Base-by-base conservation (phyloP, 2,329 filamentous ascomycete genomes). In the Trichoderma aggressivum region DNA sequence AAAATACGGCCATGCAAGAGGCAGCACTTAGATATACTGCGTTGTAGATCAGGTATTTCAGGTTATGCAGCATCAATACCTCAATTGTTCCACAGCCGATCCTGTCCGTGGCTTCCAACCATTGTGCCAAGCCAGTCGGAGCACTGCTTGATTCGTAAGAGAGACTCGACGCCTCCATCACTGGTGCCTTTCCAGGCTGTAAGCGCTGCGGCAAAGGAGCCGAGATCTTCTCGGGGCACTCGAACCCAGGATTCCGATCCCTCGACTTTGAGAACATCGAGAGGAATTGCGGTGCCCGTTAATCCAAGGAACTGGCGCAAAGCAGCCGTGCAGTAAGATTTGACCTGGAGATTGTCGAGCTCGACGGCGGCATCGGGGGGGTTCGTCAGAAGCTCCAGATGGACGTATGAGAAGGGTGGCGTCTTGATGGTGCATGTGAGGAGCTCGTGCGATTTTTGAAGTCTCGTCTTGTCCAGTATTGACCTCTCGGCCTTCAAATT, bases 291-390 rank as follows among this genome's bases (percentile, higher is more conserved):
- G 2, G 85, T 81, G 12, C 93, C 93, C 0, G 88, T 89, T 21
- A 88, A 81, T 24, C 93, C 93, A 1, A 95, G 86, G 75, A 92
- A 94, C 73, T 91, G 87, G 1, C 83, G 84, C 8, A 95, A 82
- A 0, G 92, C 90, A 1, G 86, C 80, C 2, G 86, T 88, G 74
- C 92, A 87, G 76, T 92, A 90, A 0, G 88, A 83, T 39, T 88
- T 88, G 21, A 87, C 84, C 47, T 89, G 90, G 3, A 94, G 81
- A 3, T 85, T 82, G 79, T 94, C 91, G 7, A 93, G 81, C 21
- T 72, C 73, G 24, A 72, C 63, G 16, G 73, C 62, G 14, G 74
- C 69, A 34, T 50, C 72, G 21, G 76, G 74, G 16, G 74, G 71
- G 34, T 79, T 75, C 58, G 78, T 81, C 71, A 83, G 76, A 30